Conservation (phyloP, 2,329 filamentous ascomycete species). For the Neurospora sp. region DNA sequence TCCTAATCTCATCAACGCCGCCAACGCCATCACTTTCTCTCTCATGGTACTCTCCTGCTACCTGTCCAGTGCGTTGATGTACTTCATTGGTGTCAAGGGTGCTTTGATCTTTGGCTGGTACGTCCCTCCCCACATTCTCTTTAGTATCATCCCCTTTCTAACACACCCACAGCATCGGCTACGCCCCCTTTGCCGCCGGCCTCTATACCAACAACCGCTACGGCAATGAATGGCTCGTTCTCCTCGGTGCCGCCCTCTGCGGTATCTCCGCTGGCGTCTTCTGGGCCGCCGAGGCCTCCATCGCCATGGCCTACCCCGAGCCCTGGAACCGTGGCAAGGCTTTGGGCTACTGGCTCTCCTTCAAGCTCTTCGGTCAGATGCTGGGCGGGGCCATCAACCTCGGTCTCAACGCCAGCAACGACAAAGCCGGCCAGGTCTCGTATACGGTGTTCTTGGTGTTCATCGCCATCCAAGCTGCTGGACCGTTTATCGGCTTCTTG, state of each 20-base stretch:
- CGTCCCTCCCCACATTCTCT: constrained; percentile 21
- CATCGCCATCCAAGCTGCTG: constrained; percentile 57
- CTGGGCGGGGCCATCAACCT: constrained; percentile 41
- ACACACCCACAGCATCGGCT: constrained; percentile 52
- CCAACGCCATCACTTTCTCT: constrained; percentile 62
- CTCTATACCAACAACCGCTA: constrained; percentile 57
- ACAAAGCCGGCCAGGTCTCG: constrained; percentile 45
- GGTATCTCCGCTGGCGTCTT: constrained; percentile 56
- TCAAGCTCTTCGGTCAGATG: constrained; percentile 31
- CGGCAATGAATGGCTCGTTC: constrained; percentile 51
- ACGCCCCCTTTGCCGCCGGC: constrained; percentile 53
- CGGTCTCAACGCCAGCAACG: constrained; percentile 31
- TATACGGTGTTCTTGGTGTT: constrained; percentile 62
- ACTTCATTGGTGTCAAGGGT: constrained; percentile 60
- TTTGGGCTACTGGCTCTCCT: constrained; percentile 39
- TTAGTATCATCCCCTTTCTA: constrained; percentile 37
- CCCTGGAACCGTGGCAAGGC: constrained; percentile 48
- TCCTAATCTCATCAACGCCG: constrained; percentile 58
- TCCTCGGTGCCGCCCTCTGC: constrained; percentile 51
- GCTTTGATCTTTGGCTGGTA: constrained; percentile 61
- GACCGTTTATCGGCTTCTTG: constrained; percentile 53
- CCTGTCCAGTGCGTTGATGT: constrained; percentile 53
- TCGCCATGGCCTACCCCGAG: constrained; percentile 54
- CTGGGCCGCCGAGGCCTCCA: constrained; percentile 59
- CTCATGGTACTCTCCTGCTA: constrained; percentile 60